Conservation (phyloP, 345 rosid genomes). For the Eucalyptus paniculata region DNA sequence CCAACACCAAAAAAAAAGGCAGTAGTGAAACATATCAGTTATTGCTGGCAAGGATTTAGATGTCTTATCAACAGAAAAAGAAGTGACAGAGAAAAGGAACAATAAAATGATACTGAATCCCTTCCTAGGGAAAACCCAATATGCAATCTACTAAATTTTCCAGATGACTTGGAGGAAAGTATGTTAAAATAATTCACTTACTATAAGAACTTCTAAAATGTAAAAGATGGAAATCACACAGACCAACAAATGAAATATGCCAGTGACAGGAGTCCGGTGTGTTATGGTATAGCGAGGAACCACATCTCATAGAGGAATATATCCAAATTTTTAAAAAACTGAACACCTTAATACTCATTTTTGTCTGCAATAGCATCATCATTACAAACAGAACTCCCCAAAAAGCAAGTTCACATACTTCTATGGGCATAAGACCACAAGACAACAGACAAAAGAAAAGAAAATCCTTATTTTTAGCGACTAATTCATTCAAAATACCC, state of each 20-base stretch:
- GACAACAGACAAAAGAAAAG: background rate
- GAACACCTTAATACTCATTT: background rate
- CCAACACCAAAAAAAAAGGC: background rate
- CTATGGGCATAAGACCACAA: background rate
- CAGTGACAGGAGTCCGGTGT: background rate
- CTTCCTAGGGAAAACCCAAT: background rate
- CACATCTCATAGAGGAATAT: background rate
- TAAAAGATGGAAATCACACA: background rate
- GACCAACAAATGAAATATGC: background rate
- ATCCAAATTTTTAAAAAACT: background rate
- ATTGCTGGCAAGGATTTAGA: background rate
- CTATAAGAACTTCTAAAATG: background rate
- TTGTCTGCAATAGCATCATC: background rate
- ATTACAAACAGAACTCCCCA: background rate
- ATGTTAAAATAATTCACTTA: background rate
- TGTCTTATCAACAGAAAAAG: background rate
- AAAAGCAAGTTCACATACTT: background rate
- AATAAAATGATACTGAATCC: background rate
- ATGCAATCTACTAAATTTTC: background rate
- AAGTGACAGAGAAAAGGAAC: background rate
- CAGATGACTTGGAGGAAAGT: background rate
- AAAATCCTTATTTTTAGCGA: background rate
- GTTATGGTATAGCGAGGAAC: background rate
- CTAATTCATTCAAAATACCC: background rate
- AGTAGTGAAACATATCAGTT: background rate